Evolutionary conservation across 768 basidiomycete genomes (phyloP).

Genomic region (Naganishia vaughanmartiniae): DNA sequence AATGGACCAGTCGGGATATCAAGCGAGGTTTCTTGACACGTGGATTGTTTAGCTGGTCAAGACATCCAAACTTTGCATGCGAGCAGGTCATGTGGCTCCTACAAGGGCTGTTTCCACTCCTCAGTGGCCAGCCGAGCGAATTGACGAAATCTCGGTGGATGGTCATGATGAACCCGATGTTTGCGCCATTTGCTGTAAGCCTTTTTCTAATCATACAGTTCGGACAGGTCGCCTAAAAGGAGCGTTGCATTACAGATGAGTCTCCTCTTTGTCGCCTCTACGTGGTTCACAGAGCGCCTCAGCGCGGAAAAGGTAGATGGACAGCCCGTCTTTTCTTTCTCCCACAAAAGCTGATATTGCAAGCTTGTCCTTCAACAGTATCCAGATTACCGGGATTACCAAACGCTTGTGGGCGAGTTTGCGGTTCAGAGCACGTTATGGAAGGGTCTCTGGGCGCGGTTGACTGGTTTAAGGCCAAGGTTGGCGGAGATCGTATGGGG

Average conservation of each 20-base stretch:
- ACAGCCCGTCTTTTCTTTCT: slow-evolving; percentile 56
- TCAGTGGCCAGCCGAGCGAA: slow-evolving; percentile 16
- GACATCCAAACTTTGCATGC: slow-evolving; percentile 90
- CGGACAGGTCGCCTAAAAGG: slow-evolving; percentile 54
- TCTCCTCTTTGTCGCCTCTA: slow-evolving; percentile 72
- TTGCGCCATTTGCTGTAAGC: slow-evolving; percentile 45
- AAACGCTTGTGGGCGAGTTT: slow-evolving; percentile 78
- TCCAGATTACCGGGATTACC: slow-evolving; percentile 65
- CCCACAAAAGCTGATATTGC: background rate
- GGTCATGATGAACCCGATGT: slow-evolving; percentile 41
- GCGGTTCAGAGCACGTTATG: slow-evolving; percentile 57
- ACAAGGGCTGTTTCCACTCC: slow-evolving; percentile 46
- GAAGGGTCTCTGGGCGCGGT: slow-evolving; percentile 40
- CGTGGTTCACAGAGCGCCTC: slow-evolving; percentile 76
- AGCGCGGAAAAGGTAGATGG: slow-evolving; percentile 60
- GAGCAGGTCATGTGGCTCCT: slow-evolving; percentile 72
- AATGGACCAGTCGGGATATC: slow-evolving; percentile 26
- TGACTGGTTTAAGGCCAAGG: slow-evolving; percentile 50
- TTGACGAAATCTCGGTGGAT: slow-evolving; percentile 6
- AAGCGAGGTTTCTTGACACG: slow-evolving; percentile 76
- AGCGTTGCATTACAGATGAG: slow-evolving; percentile 58
- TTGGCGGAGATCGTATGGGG: slow-evolving; percentile 58
- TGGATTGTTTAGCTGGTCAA: slow-evolving; percentile 79
- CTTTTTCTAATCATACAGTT: slow-evolving; percentile 25
- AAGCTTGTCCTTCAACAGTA: slow-evolving; percentile 33